Percentiles rank a stretch among this genome's conserved stretches.
phyloP scores from a whole-genome alignment of 192 early-diverging fungal genomes.

The Backusella morwellensis region DNA sequence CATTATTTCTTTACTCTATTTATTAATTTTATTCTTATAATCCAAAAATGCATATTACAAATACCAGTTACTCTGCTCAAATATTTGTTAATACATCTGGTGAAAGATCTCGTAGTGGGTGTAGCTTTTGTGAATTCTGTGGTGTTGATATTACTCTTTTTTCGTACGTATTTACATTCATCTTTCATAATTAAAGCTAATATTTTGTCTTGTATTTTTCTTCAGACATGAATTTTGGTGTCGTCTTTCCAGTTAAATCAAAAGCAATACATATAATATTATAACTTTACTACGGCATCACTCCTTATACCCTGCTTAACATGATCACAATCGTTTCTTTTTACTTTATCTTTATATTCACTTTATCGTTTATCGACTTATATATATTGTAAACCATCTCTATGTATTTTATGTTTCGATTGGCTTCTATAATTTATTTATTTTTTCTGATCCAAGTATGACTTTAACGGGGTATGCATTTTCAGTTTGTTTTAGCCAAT shows the following conservation, averaged over 20 bases:
- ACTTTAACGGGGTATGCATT: not conserved
- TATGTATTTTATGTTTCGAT: not conserved
- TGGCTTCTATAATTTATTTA: not conserved
- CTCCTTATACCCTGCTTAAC: not conserved
- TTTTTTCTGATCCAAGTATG: not conserved
- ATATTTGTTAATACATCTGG: not conserved
- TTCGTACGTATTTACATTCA: not conserved
- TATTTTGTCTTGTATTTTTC: not conserved
- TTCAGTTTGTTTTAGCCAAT: not conserved
- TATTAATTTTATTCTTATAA: not conserved
- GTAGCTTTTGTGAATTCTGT: not conserved
- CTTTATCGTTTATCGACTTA: not conserved
- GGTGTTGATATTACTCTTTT: not conserved
- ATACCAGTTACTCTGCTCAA: not conserved
- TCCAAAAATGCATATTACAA: not conserved
- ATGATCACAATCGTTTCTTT: not conserved
- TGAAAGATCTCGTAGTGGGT: not conserved
- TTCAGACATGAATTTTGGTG: constrained; percentile 5
- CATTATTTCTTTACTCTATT: not conserved
- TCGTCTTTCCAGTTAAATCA: not conserved
- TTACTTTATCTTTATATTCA: not conserved
- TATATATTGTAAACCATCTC: not conserved
- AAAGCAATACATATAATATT: not conserved
- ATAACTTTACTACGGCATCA: not conserved
- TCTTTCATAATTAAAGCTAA: not conserved